Evolutionary conservation across 1,139 yeast genomes (phyloP), one percentile per base, ranked within the genome.

Genomic region (Sugiyamaella castrensis): DNA sequence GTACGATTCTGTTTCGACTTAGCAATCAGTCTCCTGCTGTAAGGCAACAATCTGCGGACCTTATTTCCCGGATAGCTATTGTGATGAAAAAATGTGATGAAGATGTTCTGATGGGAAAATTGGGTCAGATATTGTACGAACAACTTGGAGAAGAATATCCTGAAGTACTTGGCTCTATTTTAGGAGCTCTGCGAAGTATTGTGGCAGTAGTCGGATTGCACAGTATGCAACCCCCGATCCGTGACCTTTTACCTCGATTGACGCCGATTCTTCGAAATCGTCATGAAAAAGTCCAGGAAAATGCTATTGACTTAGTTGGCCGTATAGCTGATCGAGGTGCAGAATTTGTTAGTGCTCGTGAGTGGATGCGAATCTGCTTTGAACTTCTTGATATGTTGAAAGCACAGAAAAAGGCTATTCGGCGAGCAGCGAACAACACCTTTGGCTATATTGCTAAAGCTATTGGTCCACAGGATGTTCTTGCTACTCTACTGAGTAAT

Each of bases 281-380:
- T 52, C 95, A 91, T 60, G 96, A 87, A 54, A 86, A 86, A 56
- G 98, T 94, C 1, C 98, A 91, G 65, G 95, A 88, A 56, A 80
- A 85, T 54, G 81, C 94, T 13, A 85, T 92, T 38, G 80, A 77
- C 46, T 71, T 92, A 27, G 85, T 94, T 27, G 97, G 97, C 1
- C 72, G 81, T 41, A 85, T 92, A 48, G 97, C 98, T 0, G 80
- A 77, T 47, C 76, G 82, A 46, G 92, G 88, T n/a, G 82, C 96
- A 0, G 95, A 87, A 58, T 80, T 81, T 48, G 88, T 91, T 19
- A 82, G 91, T 44, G 95, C 96, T 1, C 82, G 88, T 54, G 99
- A 94, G 67, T 94, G 98, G 98, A 88, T 92, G 95, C 76, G 98
- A 54, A 87, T 92, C 29, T 87, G 97, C 61, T 89, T 87, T 68